Evolutionary conservation across 2,329 filamentous ascomycete genomes (phyloP).

Genomic region (Leptographium galeiforme): DNA sequence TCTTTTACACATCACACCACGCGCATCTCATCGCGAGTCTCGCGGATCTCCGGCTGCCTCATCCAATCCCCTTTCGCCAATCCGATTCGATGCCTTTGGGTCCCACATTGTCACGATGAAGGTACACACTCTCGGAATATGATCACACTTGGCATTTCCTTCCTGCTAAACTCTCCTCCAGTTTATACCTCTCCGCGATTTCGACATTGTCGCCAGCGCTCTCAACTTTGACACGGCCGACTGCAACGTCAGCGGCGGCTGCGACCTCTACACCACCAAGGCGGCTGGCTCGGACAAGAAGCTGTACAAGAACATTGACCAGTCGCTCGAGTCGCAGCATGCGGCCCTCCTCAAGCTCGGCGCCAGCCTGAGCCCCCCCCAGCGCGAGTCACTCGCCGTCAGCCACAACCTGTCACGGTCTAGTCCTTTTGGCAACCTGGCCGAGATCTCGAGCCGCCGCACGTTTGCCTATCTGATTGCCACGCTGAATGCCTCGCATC

Average conservation of each 20-base stretch:
- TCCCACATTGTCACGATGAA: slow-evolving; percentile 1
- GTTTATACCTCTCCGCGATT: slow-evolving; percentile 84
- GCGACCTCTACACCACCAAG: slow-evolving; percentile 96
- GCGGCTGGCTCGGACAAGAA: slow-evolving; percentile 93
- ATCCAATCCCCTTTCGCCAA: background rate
- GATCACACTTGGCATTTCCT: background rate
- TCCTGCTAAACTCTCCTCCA: slow-evolving; percentile 22
- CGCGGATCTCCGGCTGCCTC: background rate
- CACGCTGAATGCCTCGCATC: slow-evolving; percentile 88
- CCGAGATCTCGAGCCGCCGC: slow-evolving; percentile 74
- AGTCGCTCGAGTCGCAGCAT: slow-evolving; percentile 82
- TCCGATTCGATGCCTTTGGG: background rate
- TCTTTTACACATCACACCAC: too few relatives aligned
- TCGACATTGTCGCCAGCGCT: slow-evolving; percentile 81
- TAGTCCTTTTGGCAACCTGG: slow-evolving; percentile 83
- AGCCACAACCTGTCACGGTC: slow-evolving; percentile 67
- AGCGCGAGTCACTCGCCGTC: slow-evolving; percentile 54
- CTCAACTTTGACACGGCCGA: slow-evolving; percentile 94
- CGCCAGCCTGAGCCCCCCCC: slow-evolving; percentile 73
- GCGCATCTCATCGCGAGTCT: too few relatives aligned
- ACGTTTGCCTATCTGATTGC: slow-evolving; percentile 95
- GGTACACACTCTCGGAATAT: background rate
- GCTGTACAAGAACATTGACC: slow-evolving; percentile 88
- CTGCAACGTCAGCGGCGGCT: slow-evolving; percentile 81
- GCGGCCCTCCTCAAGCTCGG: slow-evolving; percentile 76